Evolutionary conservation across 2,329 filamentous ascomycete genomes (phyloP).

Genomic region (Diplodia scrobiculata): DNA sequence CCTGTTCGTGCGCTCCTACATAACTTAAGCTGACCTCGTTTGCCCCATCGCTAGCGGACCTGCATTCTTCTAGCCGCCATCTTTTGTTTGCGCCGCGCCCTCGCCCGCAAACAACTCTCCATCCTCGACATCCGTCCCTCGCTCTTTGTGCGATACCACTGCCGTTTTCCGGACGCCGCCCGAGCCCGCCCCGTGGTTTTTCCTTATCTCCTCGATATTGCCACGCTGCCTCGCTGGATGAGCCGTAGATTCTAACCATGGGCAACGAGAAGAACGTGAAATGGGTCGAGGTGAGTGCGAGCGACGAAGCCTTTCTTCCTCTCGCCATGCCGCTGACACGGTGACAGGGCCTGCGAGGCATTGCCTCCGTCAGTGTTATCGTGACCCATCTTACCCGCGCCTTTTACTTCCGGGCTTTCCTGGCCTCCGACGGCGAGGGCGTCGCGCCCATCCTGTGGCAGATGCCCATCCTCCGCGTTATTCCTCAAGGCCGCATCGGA

Average conservation of each 20-base stretch:
- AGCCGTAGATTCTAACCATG: conserved; percentile 31
- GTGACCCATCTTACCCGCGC: conserved; percentile 57
- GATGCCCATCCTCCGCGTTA: conserved; percentile 57
- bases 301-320: not conserved
- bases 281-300: conserved; percentile 45
- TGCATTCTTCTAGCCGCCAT: conserved; percentile 8
- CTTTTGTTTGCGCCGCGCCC: conserved; percentile 8
- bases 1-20: conserved; percentile 18
- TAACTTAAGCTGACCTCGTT: conserved; percentile 23
- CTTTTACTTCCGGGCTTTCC: conserved; percentile 57
- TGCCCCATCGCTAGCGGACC: not conserved
- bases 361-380: conserved; percentile 58
- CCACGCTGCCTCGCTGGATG: conserved; percentile 23
- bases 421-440: conserved; percentile 49
- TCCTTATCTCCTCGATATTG: not conserved
- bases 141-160: conserved; percentile 6
- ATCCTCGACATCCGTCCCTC: not conserved
- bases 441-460: conserved; percentile 52
- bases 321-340: conserved; percentile 18
- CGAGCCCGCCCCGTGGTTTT: not conserved
- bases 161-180: not conserved
- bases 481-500: conserved; percentile 57
- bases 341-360: conserved; percentile 54
- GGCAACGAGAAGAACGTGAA: conserved; percentile 44
- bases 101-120: conserved; percentile 2